Percentiles rank a stretch among this genome's conserved stretches.
Conservation (phyloP, 2,329 filamentous ascomycete species). For the Leptographium wingfieldii region DNA sequence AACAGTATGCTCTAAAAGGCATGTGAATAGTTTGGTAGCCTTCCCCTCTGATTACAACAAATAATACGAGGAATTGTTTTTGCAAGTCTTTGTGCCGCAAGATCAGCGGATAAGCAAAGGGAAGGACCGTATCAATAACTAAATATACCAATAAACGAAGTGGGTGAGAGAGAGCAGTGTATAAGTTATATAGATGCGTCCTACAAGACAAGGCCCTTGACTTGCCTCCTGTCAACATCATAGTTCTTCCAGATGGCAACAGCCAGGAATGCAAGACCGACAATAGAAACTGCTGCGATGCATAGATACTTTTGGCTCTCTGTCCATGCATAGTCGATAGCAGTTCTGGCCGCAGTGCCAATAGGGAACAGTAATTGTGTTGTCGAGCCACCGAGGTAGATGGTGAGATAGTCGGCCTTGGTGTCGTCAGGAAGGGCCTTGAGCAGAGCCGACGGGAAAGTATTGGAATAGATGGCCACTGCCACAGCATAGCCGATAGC, state of each 20-base stretch:
- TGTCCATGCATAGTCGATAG: slow-evolving; percentile 42
- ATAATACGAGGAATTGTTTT: too few relatives aligned
- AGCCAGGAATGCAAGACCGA: neutral
- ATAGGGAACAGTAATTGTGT: slow-evolving; percentile 38
- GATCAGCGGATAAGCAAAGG: too few relatives aligned
- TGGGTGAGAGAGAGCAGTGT: too few relatives aligned
- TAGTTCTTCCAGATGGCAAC: slow-evolving; percentile 5
- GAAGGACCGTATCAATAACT: too few relatives aligned
- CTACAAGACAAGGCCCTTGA: slow-evolving; percentile 6
- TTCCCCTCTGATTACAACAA: too few relatives aligned
- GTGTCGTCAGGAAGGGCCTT: slow-evolving; percentile 33
- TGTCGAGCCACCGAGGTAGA: slow-evolving; percentile 35
- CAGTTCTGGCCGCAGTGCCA: slow-evolving; percentile 33
- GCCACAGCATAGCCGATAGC: slow-evolving; percentile 45
- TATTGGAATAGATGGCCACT: slow-evolving; percentile 46
- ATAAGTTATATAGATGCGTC: neutral
- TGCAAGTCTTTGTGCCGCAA: too few relatives aligned
- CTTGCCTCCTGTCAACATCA: slow-evolving; percentile 1
- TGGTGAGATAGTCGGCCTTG: slow-evolving; percentile 24
- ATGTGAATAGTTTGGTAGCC: too few relatives aligned
- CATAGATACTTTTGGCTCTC: slow-evolving; percentile 33
- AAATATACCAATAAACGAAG: too few relatives aligned
- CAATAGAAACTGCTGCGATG: slow-evolving; percentile 28
- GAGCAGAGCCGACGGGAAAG: slow-evolving; percentile 37
- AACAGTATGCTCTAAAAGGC: too few relatives aligned